Evolutionary conservation across 1,284 basidiomycete species (phyloP).

Genomic region (Tetrapyrgos nigripes): DNA sequence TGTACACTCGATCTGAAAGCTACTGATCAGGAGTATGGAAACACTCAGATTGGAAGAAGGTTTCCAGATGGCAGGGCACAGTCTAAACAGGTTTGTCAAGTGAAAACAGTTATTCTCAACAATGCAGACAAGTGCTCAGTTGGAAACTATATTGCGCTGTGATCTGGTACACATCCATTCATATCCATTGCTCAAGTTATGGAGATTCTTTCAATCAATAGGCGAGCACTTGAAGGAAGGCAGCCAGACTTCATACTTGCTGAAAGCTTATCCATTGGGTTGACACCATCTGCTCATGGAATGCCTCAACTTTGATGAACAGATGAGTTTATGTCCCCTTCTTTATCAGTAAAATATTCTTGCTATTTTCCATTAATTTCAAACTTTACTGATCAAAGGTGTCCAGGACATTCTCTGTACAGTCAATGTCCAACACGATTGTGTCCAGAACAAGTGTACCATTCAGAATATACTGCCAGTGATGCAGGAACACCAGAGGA

Average conservation of each 20-base stretch:
- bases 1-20: too few relatives aligned
- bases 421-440: slow-evolving; percentile 24
- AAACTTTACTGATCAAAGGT: background rate
- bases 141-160: too few relatives aligned
- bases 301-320: background rate
- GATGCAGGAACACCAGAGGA: slow-evolving; percentile 18
- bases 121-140: too few relatives aligned
- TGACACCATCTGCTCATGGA: background rate
- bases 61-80: too few relatives aligned
- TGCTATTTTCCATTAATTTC: background rate
- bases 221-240: background rate
- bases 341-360: background rate
- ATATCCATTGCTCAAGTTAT: too few relatives aligned
- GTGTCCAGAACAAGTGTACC: slow-evolving; percentile 16
- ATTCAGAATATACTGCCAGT: background rate
- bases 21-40: too few relatives aligned
- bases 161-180: too few relatives aligned
- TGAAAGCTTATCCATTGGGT: background rate
- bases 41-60: too few relatives aligned
- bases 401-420: slow-evolving; percentile 19
- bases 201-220: too few relatives aligned
- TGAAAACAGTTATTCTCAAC: too few relatives aligned
- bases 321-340: background rate
- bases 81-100: too few relatives aligned
- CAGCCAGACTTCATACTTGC: background rate